Evolutionary conservation across 2,329 filamentous ascomycete genomes (phyloP).

Genomic region (Fusarium compactum): DNA sequence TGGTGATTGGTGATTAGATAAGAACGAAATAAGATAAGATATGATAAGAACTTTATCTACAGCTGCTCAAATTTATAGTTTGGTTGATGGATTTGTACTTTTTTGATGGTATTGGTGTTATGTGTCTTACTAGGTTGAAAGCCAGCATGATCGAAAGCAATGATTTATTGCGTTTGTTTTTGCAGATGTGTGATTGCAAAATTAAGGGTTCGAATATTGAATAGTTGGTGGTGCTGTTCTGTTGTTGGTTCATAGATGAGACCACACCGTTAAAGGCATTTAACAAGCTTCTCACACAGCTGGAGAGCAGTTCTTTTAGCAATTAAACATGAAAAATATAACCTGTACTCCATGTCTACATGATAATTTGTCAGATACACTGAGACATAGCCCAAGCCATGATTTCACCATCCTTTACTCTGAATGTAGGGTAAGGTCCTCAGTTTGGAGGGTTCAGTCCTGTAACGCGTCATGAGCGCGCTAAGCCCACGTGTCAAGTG

Average conservation of each 20-base stretch:
- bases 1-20: not conserved
- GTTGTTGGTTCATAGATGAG: too few species aligned
- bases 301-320: accelerated
- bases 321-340: accelerated
- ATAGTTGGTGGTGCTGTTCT: too few species aligned
- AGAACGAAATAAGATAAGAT: accelerated
- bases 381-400: not conserved
- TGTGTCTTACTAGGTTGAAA: too few species aligned
- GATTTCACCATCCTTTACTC: accelerated
- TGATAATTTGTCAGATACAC: accelerated
- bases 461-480: not conserved
- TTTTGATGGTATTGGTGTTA: too few species aligned
- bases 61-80: accelerated
- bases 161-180: too few species aligned
- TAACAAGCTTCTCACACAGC: too few species aligned
- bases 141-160: too few species aligned
- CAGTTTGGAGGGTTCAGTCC: too few species aligned
- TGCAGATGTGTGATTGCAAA: too few species aligned
- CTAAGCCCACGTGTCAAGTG: not conserved
- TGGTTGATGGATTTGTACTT: not conserved
- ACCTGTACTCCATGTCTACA: accelerated
- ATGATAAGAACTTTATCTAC: not conserved
- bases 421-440: not conserved
- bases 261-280: too few species aligned
- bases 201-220: too few species aligned